Percentiles rank a stretch among this genome's conserved stretches.
These are phyloP conservation scores for Secale cereale DNA, from an alignment of 176 grass and related monocot species.

Conservation along the genomic window DNA sequence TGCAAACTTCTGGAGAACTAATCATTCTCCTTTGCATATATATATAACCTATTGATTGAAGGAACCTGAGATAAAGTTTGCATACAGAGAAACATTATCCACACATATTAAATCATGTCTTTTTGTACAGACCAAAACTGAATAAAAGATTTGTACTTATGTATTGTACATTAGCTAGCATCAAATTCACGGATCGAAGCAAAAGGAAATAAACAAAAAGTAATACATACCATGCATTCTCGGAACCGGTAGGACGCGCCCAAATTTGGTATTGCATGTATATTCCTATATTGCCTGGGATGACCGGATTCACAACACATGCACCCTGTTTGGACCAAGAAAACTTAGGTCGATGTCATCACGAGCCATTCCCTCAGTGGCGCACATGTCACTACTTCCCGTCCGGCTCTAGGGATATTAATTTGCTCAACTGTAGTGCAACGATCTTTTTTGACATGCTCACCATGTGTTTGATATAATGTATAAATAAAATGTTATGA, in stretches of 20 bases:
- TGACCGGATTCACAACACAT: too few species aligned
- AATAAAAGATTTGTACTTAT: background rate
- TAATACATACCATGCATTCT: too few species aligned
- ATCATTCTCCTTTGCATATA: background rate
- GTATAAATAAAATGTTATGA: too few species aligned
- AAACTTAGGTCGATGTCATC: too few species aligned
- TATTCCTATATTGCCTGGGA: too few species aligned
- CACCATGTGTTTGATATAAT: background rate
- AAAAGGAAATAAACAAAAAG: background rate
- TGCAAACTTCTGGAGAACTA: background rate
- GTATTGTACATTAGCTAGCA: background rate
- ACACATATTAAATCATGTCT: background rate
- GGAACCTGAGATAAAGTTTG: background rate
- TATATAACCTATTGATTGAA: background rate
- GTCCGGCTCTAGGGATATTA: too few species aligned
- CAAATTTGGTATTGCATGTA: too few species aligned
- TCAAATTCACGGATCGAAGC: background rate
- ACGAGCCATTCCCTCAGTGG: too few species aligned
- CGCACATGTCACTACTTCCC: too few species aligned
- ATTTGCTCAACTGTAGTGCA: too few species aligned
- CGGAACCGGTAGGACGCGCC: too few species aligned
- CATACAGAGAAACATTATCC: background rate
- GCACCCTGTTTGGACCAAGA: too few species aligned
- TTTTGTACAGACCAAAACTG: background rate
- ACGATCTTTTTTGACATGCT: background rate